Evolutionary conservation across 176 grass and related monocot genomes (phyloP), one percentile per base, ranked within the genome.

Genomic region (Tillandsia leiboldiana): DNA sequence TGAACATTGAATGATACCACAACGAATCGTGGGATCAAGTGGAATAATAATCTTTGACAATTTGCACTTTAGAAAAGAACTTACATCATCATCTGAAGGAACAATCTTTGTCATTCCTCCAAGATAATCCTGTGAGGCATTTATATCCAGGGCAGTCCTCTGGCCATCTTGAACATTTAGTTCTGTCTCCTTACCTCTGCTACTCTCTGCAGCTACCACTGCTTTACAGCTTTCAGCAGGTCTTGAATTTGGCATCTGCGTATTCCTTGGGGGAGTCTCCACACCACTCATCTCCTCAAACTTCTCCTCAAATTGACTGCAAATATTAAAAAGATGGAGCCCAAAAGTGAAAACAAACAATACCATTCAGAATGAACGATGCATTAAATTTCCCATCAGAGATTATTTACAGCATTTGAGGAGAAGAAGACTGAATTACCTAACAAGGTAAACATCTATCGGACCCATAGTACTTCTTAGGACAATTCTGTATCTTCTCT

Each of bases 391-490:
- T 33, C 11, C 50, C 11, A 29, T 12, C 9, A 15, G 51, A 26
- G 13, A 26, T 73, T 56, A 29, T 15, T 9, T 50, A 49, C 20
- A 15, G 14, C 11, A 59, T 10, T 61, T 18, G 3, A 47, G n/a
- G 71, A 9, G 33, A 71, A 26, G 54, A 12, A 75, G 75, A 27
- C 53, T 12, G 56, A 10, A 69, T 71, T 83, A 99, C 94, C 94
- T 90, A 71, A 93, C 84, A 81, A 99, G 81, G 82, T 90, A 99
- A 70, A 99, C 68, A 90, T 93, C 87, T 71, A 93, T 82, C 58
- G 94, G 87, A 53, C 89, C 94, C 84, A 82, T 99, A 63, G 82
- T 86, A 82, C 94, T 99, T 80, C 89, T 79, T 76, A 99, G 77
- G 65, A 99, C 65, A 67, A 99, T 79, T 81, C 82, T 90, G 33